Conservation (phyloP, 2,329 filamentous ascomycete genomes). For the Exophiala viscosa region DNA sequence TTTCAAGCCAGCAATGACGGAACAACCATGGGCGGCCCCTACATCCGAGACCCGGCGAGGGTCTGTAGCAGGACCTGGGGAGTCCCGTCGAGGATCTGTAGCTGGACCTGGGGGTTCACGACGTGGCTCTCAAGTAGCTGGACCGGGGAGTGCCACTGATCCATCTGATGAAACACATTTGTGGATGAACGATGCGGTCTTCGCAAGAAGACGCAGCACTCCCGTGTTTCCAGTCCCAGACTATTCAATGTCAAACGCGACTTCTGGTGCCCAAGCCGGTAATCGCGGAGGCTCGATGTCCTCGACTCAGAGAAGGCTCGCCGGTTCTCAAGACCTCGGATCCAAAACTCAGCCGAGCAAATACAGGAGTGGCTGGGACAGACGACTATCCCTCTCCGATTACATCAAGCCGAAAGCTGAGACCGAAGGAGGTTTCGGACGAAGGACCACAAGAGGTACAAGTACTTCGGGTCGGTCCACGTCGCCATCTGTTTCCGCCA, state of each 20-base stretch:
- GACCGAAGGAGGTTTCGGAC: neutral
- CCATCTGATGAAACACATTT: too few relatives aligned
- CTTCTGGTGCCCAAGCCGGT: neutral
- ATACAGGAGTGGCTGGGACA: neutral
- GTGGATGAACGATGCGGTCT: too few relatives aligned
- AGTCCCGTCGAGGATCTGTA: too few relatives aligned
- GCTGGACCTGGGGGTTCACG: too few relatives aligned
- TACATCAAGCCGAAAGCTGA: neutral
- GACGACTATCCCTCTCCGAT: neutral
- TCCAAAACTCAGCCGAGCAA: neutral
- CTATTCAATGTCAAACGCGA: too few relatives aligned
- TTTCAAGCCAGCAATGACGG: neutral
- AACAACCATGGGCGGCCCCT: neutral
- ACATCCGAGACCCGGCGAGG: too few relatives aligned
- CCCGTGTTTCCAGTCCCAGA: neutral
- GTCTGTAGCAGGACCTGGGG: too few relatives aligned
- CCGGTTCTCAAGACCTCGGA: neutral
- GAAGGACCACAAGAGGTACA: too few relatives aligned
- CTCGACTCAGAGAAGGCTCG: neutral
- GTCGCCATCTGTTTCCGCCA: too few relatives aligned
- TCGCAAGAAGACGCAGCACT: neutral
- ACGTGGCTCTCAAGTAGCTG: too few relatives aligned
- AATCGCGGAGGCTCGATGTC: neutral
- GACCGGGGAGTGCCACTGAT: too few relatives aligned
- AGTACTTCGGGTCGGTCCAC: too few relatives aligned